phyloP scores from a whole-genome alignment of 1,284 basidiomycete species.

The Ganoderma sinense region DNA sequence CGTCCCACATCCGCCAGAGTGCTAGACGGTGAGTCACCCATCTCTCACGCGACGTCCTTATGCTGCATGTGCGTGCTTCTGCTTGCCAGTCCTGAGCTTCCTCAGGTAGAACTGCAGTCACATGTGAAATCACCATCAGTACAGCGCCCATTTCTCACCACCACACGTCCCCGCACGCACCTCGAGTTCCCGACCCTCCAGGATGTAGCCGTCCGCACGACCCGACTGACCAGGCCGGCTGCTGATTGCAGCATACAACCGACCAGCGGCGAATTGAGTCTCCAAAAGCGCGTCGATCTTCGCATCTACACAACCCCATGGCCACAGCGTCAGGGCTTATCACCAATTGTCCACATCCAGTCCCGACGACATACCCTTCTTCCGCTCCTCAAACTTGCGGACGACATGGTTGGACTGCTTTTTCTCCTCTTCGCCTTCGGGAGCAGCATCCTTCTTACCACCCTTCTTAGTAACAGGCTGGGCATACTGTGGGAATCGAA shows the following conservation, averaged over 20 bases:
- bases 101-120: slow-evolving; percentile 85
- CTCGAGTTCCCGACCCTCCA: slow-evolving; percentile 97
- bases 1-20: slow-evolving; percentile 31
- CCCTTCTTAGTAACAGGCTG: slow-evolving; percentile 90
- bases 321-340: slow-evolving; percentile 18
- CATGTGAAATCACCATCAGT: slow-evolving; percentile 28
- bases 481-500: slow-evolving; percentile 73
- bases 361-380: slow-evolving; percentile 69
- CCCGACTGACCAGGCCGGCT: slow-evolving; percentile 95
- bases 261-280: slow-evolving; percentile 86
- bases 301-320: slow-evolving; percentile 60
- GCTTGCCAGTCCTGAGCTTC: slow-evolving; percentile 92
- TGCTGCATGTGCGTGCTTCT: slow-evolving; percentile 83
- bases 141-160: slow-evolving; percentile 7
- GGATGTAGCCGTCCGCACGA: slow-evolving; percentile 93
- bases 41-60: slow-evolving; percentile 35
- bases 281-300: slow-evolving; percentile 92
- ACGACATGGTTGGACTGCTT: slow-evolving; percentile 92
- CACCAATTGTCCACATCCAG: slow-evolving; percentile 21
- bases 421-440: slow-evolving; percentile 60
- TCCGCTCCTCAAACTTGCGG: slow-evolving; percentile 86
- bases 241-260: slow-evolving; percentile 89
- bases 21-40: slow-evolving; percentile 18
- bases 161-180: slow-evolving; percentile 50
- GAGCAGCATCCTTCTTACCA: slow-evolving; percentile 63